These are phyloP conservation scores for Fagus crenata DNA, from an alignment of 306 rosid species.

Conservation along the genomic window DNA sequence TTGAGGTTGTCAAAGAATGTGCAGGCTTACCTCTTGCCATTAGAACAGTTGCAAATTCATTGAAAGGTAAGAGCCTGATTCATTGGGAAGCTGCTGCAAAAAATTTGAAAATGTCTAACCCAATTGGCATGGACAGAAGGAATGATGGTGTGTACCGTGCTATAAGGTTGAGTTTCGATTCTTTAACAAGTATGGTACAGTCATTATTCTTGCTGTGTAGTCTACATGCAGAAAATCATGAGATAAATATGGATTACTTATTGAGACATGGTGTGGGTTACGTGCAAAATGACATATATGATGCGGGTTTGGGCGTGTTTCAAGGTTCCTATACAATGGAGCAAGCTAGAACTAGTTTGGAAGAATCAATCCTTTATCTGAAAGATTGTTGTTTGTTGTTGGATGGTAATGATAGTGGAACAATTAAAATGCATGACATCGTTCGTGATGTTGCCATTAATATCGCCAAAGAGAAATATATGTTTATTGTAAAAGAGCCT, in stretches of 20 bases:
- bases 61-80: no score
- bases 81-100: not conserved
- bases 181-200: constrained; percentile 4
- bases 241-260: constrained; percentile 5
- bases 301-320: constrained; percentile 40
- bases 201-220: constrained; percentile 31
- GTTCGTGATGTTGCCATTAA: constrained; percentile 29
- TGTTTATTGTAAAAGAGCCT: constrained; percentile 26
- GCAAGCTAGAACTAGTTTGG: constrained; percentile 33
- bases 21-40: not conserved
- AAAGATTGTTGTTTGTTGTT: constrained; percentile 32
- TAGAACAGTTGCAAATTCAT: not conserved
- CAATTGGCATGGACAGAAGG: not conserved
- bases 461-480: constrained; percentile 27
- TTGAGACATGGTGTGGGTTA: constrained; percentile 1
- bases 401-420: constrained; percentile 24
- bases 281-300: not conserved
- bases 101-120: not conserved
- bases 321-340: constrained; percentile 28
- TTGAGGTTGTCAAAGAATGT: not conserved
- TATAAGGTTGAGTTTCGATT: constrained; percentile 27
- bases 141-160: not conserved
- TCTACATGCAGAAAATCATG: not conserved
- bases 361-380: constrained; percentile 30
- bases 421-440: constrained; percentile 12